Evolutionary conservation across 257 asterid species (phyloP).

Genomic region (Ligustrum vulgare): DNA sequence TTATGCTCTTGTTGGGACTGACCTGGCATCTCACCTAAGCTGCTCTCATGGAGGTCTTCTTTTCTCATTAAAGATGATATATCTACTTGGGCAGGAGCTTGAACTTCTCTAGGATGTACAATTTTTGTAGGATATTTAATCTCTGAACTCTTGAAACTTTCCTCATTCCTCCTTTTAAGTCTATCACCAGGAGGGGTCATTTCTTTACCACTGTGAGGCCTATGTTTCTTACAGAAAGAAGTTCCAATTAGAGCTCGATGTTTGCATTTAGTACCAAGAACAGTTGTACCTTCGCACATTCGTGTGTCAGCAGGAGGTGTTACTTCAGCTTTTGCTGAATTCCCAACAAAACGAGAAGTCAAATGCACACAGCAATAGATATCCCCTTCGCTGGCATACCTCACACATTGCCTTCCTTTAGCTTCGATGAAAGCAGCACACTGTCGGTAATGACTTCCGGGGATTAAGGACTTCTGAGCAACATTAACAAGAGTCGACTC

Average conservation of each 20-base stretch:
- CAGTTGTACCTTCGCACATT: constrained; percentile 97
- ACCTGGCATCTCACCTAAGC: constrained; percentile 38
- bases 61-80: constrained; percentile 45
- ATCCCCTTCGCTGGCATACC: constrained; percentile 91
- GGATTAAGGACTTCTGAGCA: constrained; percentile 42
- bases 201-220: constrained; percentile 58
- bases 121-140: constrained; percentile 35
- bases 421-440: constrained; percentile 87
- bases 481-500: constrained; percentile 49
- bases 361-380: constrained; percentile 94
- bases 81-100: constrained; percentile 40
- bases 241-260: constrained; percentile 83
- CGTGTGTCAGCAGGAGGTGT: constrained; percentile 51
- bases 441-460: constrained; percentile 65
- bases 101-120: constrained; percentile 38
- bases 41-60: constrained; percentile 34
- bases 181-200: constrained; percentile 40
- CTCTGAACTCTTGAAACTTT: constrained; percentile 30
- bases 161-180: constrained; percentile 67
- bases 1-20: constrained; percentile 35
- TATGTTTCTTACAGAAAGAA: constrained; percentile 96
- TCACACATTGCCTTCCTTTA: constrained; percentile 93
- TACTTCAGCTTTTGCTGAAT: constrained; percentile 56
- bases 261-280: constrained; percentile 93
- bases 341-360: constrained; percentile 62